A percentile compares a stretch with the other conserved stretches of the same genome.
These are phyloP conservation scores for Allodekkera sacchari DNA, from an alignment of 805 yeast genomes.

Conservation along the genomic window DNA sequence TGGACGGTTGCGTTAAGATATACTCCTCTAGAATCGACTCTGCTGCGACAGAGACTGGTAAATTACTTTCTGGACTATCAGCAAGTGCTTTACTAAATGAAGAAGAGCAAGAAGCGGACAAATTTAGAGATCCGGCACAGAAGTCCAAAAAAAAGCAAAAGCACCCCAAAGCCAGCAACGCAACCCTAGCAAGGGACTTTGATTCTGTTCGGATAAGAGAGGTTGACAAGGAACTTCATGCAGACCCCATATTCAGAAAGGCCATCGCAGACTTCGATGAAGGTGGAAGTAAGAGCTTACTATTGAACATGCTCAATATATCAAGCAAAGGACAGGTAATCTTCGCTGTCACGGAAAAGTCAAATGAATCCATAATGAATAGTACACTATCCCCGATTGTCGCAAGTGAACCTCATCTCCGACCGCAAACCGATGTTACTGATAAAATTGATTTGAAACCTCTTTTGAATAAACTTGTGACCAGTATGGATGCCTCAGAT, in stretches of 20 bases:
- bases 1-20: constrained; percentile 92
- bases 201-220: constrained; percentile 34
- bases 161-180: constrained; percentile 12
- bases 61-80: constrained; percentile 43
- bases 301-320: constrained; percentile 40
- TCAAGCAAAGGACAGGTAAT: constrained; percentile 39
- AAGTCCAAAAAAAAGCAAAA: constrained; percentile 11
- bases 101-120: constrained; percentile 12
- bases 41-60: constrained; percentile 85
- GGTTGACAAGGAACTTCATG: constrained; percentile 39
- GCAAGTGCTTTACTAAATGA: constrained; percentile 20
- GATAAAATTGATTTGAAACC: too few species aligned
- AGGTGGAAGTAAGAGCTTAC: constrained; percentile 51
- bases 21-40: constrained; percentile 88
- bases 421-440: too few species aligned
- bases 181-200: constrained; percentile 32
- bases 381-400: too few species aligned
- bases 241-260: constrained; percentile 49
- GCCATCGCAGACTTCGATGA: constrained; percentile 53
- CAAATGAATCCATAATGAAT: constrained; percentile 10
- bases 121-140: constrained; percentile 13
- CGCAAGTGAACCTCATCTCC: too few species aligned
- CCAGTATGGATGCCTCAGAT: too few species aligned
- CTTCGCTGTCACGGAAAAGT: constrained; percentile 34
- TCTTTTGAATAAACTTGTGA: too few species aligned